These are phyloP conservation scores for Cucurbita argyrosperma DNA, from an alignment of 306 rosid species.

Conservation along the genomic window DNA sequence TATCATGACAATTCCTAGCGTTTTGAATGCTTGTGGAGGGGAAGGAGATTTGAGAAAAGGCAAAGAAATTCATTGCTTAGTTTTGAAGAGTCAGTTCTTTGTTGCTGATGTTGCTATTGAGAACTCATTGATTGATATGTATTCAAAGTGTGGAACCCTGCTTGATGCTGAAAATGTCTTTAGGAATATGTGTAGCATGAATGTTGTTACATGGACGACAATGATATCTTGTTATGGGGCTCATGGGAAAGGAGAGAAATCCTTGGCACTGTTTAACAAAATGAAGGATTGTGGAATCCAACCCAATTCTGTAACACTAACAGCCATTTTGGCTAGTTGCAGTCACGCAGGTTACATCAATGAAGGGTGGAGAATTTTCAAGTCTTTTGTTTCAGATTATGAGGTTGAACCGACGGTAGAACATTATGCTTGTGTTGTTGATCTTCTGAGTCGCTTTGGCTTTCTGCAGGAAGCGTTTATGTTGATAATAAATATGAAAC, in stretches of 20 bases:
- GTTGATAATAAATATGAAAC: slow-evolving; percentile 24
- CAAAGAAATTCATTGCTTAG: slow-evolving; percentile 44
- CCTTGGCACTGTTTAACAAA: slow-evolving; percentile 31
- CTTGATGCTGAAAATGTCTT: slow-evolving; percentile 38
- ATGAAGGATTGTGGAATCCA: slow-evolving; percentile 28
- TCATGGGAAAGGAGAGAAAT: slow-evolving; percentile 58
- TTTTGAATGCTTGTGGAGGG: slow-evolving; percentile 45
- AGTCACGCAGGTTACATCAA: slow-evolving; percentile 48
- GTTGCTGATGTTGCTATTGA: slow-evolving; percentile 30
- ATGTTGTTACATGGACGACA: slow-evolving; percentile 55
- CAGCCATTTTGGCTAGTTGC: slow-evolving; percentile 51
- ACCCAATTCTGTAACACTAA: slow-evolving; percentile 45
- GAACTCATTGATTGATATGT: slow-evolving; percentile 57
- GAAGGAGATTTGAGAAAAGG: slow-evolving; percentile 56
- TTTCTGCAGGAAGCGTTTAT: slow-evolving; percentile 41
- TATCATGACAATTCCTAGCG: slow-evolving; percentile 45
- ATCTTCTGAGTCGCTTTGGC: slow-evolving; percentile 55
- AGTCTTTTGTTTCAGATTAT: slow-evolving; percentile 22
- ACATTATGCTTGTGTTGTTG: slow-evolving; percentile 65
- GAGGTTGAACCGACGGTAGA: slow-evolving; percentile 39
- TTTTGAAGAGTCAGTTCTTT: slow-evolving; percentile 20
- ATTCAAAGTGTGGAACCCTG: slow-evolving; percentile 53
- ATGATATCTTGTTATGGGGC: slow-evolving; percentile 57
- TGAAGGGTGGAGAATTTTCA: slow-evolving; percentile 46
- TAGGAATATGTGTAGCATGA: slow-evolving; percentile 16